Percentiles rank a stretch among this genome's conserved stretches.
phyloP scores from a whole-genome alignment of 495 filamentous ascomycete genomes.

The Bacidia gigantensis region DNA sequence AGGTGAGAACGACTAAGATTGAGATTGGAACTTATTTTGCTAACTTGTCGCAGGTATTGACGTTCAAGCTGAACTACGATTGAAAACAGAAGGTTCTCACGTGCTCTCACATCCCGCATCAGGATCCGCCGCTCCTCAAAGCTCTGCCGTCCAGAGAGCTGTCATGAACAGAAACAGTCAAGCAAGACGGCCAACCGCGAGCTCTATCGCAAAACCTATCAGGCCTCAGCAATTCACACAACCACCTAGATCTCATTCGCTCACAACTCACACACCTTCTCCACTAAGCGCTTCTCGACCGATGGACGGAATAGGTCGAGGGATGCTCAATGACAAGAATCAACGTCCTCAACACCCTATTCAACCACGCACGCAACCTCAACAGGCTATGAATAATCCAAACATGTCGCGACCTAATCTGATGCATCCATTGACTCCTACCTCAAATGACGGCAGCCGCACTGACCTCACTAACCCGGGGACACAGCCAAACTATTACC shows the following conservation, averaged over 20 bases:
- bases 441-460: constrained; percentile 10
- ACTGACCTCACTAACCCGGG: constrained; percentile 18
- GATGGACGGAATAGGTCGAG: constrained; percentile 43
- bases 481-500: constrained; percentile 52
- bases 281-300: constrained; percentile 61
- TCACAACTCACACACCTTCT: constrained; percentile 64
- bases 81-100: constrained; percentile 68
- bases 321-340: constrained; percentile 15
- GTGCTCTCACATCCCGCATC: constrained; percentile 48
- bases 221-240: constrained; percentile 3
- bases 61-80: constrained; percentile 84
- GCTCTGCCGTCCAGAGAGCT: constrained; percentile 56
- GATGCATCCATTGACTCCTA: constrained; percentile 15
- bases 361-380: constrained; percentile 14
- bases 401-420: constrained; percentile 13
- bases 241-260: constrained; percentile 2
- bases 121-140: constrained; percentile 46
- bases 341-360: constrained; percentile 36
- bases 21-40: constrained; percentile 9
- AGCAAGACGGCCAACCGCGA: constrained; percentile 51
- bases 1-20: constrained; percentile 34
- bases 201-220: constrained; percentile 40
- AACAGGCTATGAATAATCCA: constrained; percentile 19
- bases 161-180: constrained; percentile 58
- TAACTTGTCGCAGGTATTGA: constrained; percentile 58